phyloP scores from a whole-genome alignment of 768 basidiomycete species.

The Rhodotorula toruloides region DNA sequence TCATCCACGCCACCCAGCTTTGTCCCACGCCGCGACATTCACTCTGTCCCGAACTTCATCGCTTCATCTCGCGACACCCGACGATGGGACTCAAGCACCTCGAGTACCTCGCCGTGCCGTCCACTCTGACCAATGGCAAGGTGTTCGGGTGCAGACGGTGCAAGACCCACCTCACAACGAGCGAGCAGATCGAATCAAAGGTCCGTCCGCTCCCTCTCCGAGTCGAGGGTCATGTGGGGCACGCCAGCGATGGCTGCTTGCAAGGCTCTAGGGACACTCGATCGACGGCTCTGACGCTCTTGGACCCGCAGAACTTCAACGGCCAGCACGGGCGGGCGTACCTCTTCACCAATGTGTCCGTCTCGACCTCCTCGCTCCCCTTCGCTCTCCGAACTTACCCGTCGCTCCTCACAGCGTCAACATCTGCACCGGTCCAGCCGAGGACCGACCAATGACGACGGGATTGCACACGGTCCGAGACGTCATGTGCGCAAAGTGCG shows the following conservation, averaged over 20 bases:
- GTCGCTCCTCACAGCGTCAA: conserved; percentile 64
- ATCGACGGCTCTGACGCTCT: not conserved
- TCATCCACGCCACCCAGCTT: too few species aligned
- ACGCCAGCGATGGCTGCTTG: too few species aligned
- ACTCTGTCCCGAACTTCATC: not conserved
- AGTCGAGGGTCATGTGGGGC: not conserved
- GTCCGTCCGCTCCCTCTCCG: conserved; percentile 51
- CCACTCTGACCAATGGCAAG: conserved; percentile 46
- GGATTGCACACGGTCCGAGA: conserved; percentile 94
- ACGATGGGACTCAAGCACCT: conserved; percentile 84
- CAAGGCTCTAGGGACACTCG: not conserved
- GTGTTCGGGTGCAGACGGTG: conserved; percentile 83
- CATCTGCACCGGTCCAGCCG: conserved; percentile 78
- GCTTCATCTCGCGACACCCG: too few species aligned
- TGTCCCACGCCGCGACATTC: not conserved
- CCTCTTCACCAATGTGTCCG: conserved; percentile 89
- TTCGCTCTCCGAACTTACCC: not conserved
- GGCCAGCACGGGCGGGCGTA: conserved; percentile 95
- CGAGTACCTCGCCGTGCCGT: conserved; percentile 71
- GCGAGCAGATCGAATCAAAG: conserved; percentile 83
- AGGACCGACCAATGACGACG: conserved; percentile 92
- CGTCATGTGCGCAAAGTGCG: conserved; percentile 88
- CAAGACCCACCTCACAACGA: conserved; percentile 84
- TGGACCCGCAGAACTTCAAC: conserved; percentile 70
- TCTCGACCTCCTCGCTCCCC: conserved; percentile 18